Evolutionary conservation across 768 basidiomycete genomes (phyloP).

Genomic region (Amanita inopinata): DNA sequence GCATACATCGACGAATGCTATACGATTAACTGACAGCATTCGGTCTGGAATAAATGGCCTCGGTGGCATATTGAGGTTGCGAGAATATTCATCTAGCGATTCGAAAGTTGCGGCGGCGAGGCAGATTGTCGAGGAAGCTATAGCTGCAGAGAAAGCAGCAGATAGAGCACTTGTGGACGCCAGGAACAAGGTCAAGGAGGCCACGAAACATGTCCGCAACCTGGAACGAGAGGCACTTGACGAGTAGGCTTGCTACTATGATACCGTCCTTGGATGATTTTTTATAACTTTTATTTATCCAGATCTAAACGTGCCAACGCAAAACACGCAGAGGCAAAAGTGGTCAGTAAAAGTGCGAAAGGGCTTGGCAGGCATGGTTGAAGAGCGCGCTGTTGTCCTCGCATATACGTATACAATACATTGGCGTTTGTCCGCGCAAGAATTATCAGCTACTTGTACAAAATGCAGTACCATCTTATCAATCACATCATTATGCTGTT

Average conservation of each 20-base stretch:
- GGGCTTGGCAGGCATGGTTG: conserved; percentile 35
- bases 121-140: conserved; percentile 40
- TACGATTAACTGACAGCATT: conserved; percentile 10
- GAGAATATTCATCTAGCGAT: conserved; percentile 19
- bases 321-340: conserved; percentile 42
- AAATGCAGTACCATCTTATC: too few species aligned
- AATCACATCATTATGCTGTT: too few species aligned
- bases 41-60: conserved; percentile 8
- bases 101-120: conserved; percentile 38
- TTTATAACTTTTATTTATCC: conserved; percentile 11
- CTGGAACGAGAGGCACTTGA: conserved; percentile 43
- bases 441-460: conserved; percentile 5
- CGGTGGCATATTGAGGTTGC: conserved; percentile 7
- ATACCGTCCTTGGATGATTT: not conserved
- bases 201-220: conserved; percentile 35
- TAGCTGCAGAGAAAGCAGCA: conserved; percentile 40
- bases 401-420: too few species aligned
- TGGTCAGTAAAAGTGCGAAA: conserved; percentile 37
- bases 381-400: conserved; percentile 3
- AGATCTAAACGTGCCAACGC: conserved; percentile 41
- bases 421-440: too few species aligned
- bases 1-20: conserved; percentile 8
- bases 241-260: conserved; percentile 32
- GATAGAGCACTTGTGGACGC: conserved; percentile 41
- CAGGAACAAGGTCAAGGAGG: conserved; percentile 34